phyloP scores from a whole-genome alignment of 169 alveolate species.

The Plasmodium malariae region DNA sequence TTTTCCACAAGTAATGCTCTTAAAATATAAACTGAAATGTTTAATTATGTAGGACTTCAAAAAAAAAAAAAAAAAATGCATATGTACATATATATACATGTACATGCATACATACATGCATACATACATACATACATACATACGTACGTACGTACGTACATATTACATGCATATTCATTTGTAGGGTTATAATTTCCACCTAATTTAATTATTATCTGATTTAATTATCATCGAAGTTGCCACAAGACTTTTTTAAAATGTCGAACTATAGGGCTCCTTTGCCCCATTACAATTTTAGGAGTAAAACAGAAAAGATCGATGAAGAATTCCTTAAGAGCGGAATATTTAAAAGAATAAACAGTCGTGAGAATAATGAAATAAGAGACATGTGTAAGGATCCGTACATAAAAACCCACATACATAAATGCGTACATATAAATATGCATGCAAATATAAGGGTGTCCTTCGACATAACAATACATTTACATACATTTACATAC shows the following conservation, averaged over 20 bases:
- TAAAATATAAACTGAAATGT: too few species aligned
- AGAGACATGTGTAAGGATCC: slow-evolving; percentile 68
- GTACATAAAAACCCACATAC: slow-evolving; percentile 20
- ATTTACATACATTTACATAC: neutral
- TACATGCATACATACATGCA: too few species aligned
- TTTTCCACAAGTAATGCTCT: too few species aligned
- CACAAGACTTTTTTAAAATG: too few species aligned
- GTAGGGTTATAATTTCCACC: too few species aligned
- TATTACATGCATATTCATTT: too few species aligned
- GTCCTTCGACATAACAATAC: neutral
- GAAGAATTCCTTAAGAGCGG: slow-evolving; percentile 57
- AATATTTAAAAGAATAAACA: slow-evolving; percentile 50
- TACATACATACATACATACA: too few species aligned
- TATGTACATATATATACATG: neutral
- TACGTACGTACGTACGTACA: too few species aligned
- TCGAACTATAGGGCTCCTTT: slow-evolving; percentile 47
- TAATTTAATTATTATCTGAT: too few species aligned
- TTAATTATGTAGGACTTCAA: too few species aligned
- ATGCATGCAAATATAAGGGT: neutral
- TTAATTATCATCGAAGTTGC: too few species aligned
- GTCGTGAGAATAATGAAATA: slow-evolving; percentile 61
- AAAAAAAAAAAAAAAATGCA: too few species aligned
- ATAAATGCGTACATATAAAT: neutral
- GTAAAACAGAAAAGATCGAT: slow-evolving; percentile 53
- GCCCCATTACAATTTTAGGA: slow-evolving; percentile 56